A percentile compares a stretch with the other conserved stretches of the same genome.
Conservation (phyloP, 1,139 yeast genomes). For the Sugiyamaella grinbergsii region DNA sequence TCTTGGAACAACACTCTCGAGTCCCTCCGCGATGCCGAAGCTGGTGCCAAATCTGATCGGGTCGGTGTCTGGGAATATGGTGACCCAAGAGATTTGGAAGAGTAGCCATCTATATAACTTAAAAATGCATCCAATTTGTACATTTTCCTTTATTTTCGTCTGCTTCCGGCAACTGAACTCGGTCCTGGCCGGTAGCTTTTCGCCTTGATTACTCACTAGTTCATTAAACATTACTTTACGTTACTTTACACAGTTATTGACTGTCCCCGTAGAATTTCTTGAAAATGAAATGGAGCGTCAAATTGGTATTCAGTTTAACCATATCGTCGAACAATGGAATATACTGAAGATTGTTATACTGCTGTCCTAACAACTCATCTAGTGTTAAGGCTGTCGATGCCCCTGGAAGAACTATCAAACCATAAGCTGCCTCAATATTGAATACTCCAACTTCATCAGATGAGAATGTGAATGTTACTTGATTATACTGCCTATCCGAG, state of each 20-base stretch:
- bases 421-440: conserved; percentile 65
- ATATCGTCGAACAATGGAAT: conserved; percentile 63
- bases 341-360: conserved; percentile 54
- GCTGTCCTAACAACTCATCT: conserved; percentile 69
- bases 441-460: conserved; percentile 75
- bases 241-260: conserved; percentile 16
- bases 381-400: conserved; percentile 57
- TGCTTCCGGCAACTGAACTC: too few species aligned
- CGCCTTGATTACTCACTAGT: not conserved
- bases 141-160: not conserved
- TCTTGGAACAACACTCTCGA: conserved; percentile 32
- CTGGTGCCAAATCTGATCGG: conserved; percentile 56
- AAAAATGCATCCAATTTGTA: conserved; percentile 8
- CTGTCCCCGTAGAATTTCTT: conserved; percentile 62
- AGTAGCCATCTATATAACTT: conserved; percentile 16
- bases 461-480: conserved; percentile 71
- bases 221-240: conserved; percentile 1
- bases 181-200: too few species aligned
- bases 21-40: conserved; percentile 48
- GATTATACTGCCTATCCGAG: conserved; percentile 58
- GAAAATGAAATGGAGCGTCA: conserved; percentile 67
- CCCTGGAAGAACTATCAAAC: conserved; percentile 51
- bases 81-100: conserved; percentile 66
- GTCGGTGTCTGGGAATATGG: conserved; percentile 84
- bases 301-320: conserved; percentile 66